These are phyloP conservation scores for Aureobasidium vineae DNA, from an alignment of 2,329 filamentous ascomycete species.

Conservation along the genomic window DNA sequence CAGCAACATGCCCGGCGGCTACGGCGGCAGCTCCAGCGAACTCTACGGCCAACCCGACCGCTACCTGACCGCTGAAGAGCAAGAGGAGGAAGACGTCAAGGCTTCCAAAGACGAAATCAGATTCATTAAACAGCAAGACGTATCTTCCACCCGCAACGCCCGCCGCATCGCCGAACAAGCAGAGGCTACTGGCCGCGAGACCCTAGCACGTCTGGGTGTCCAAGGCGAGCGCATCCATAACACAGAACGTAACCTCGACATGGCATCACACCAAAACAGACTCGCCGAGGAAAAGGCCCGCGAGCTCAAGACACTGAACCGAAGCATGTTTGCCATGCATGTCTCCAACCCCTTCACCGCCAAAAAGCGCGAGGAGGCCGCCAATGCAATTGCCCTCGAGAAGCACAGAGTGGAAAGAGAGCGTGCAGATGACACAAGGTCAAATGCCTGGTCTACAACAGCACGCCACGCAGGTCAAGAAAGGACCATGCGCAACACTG, in stretches of 20 bases:
- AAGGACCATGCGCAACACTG: constrained; percentile 46
- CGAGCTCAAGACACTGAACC: constrained; percentile 80
- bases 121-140: constrained; percentile 73
- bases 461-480: constrained; percentile 66
- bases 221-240: constrained; percentile 81
- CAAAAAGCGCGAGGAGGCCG: constrained; percentile 56
- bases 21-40: constrained; percentile 30
- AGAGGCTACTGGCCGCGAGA: constrained; percentile 68
- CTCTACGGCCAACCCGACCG: constrained; percentile 62
- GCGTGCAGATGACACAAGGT: constrained; percentile 55
- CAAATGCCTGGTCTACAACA: constrained; percentile 52
- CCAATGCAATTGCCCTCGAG: constrained; percentile 67
- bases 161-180: constrained; percentile 65
- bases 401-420: constrained; percentile 60
- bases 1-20: constrained; percentile 28
- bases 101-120: constrained; percentile 72
- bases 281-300: constrained; percentile 75
- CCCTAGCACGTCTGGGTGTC: constrained; percentile 68
- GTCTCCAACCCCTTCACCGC: constrained; percentile 60
- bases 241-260: constrained; percentile 77
- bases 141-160: constrained; percentile 68
- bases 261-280: constrained; percentile 68
- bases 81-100: constrained; percentile 70
- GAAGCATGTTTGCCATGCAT: constrained; percentile 76
- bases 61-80: constrained; percentile 77